A percentile compares a stretch with the other conserved stretches of the same genome.
Evolutionary conservation across 257 asterid genomes (phyloP).

Genomic region (Coffea canephora): DNA sequence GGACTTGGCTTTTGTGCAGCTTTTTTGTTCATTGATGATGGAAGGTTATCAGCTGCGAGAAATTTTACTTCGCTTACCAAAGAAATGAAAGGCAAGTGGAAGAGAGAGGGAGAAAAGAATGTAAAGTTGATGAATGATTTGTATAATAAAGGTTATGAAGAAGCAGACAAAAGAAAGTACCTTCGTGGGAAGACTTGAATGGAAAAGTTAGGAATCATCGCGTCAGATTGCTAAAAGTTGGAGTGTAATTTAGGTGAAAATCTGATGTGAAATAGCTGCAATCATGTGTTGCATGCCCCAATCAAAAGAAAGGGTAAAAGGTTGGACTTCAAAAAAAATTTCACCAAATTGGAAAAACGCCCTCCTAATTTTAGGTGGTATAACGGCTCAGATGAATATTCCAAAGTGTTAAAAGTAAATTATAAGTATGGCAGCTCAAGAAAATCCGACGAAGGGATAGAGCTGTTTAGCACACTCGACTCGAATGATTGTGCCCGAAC

Average conservation of each 20-base stretch:
- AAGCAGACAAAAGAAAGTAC: constrained; percentile 38
- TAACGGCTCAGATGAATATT: too few relatives aligned
- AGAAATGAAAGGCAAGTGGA: constrained; percentile 20
- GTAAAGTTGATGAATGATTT: constrained; percentile 24
- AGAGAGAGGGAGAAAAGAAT: constrained; percentile 16
- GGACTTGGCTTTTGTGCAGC: background rate
- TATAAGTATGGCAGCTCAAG: too few relatives aligned
- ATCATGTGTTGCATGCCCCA: too few relatives aligned
- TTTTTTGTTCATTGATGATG: constrained; percentile 21
- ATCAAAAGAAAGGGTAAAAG: too few relatives aligned
- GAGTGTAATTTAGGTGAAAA: background rate
- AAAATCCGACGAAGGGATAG: too few relatives aligned
- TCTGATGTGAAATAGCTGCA: background rate
- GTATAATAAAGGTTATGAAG: constrained; percentile 28
- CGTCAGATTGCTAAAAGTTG: constrained; percentile 16
- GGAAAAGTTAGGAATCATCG: constrained; percentile 46
- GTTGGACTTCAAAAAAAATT: too few relatives aligned
- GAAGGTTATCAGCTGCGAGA: background rate
- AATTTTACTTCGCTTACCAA: background rate
- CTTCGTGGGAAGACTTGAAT: constrained; percentile 17
- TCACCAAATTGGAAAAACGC: too few relatives aligned
- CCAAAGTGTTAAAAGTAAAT: too few relatives aligned
- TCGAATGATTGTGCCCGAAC: too few relatives aligned
- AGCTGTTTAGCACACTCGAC: too few relatives aligned
- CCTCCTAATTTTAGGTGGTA: too few relatives aligned